A percentile compares a stretch with the other conserved stretches of the same genome.
Evolutionary conservation across 805 yeast species (phyloP).

Genomic region (Kodamaea sagamina): DNA sequence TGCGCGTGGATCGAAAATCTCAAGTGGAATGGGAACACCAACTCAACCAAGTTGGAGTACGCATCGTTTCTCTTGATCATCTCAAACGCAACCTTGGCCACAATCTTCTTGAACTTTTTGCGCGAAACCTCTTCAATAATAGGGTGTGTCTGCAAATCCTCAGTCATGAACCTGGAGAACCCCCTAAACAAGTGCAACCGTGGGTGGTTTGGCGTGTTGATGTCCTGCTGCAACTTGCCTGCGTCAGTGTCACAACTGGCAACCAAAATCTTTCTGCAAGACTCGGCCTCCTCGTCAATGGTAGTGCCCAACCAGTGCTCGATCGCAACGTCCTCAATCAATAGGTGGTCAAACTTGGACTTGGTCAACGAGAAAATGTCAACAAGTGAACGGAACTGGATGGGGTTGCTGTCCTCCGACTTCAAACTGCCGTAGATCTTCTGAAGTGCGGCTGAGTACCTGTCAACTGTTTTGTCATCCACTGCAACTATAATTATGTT

Average conservation of each 20-base stretch:
- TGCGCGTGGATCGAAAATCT: conserved; percentile 66
- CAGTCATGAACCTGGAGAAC: conserved; percentile 59
- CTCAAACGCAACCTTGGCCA: conserved; percentile 58
- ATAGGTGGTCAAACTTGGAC: conserved; percentile 16
- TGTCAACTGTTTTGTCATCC: conserved; percentile 54
- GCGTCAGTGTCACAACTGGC: conserved; percentile 41
- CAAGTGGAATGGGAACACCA: conserved; percentile 59
- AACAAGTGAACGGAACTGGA: conserved; percentile 36
- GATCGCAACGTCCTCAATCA: conserved; percentile 25
- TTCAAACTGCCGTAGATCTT: conserved; percentile 40
- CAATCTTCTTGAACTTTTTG: conserved; percentile 51
- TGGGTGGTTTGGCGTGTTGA: conserved; percentile 46
- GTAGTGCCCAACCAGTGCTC: conserved; percentile 36
- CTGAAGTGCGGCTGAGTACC: conserved; percentile 47
- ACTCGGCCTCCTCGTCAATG: conserved; percentile 35
- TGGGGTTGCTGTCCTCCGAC: conserved; percentile 29
- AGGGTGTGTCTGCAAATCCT: conserved; percentile 51
- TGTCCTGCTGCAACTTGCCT: conserved; percentile 33
- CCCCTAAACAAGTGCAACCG: conserved; percentile 56
- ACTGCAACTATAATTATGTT: conserved; percentile 45
- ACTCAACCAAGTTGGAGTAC: conserved; percentile 61
- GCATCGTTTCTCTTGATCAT: conserved; percentile 69
- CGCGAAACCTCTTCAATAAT: conserved; percentile 41
- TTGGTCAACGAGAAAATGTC: conserved; percentile 33
- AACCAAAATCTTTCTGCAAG: conserved; percentile 38